Evolutionary conservation across 257 asterid species (phyloP).

Genomic region (Solanum sejunctum): DNA sequence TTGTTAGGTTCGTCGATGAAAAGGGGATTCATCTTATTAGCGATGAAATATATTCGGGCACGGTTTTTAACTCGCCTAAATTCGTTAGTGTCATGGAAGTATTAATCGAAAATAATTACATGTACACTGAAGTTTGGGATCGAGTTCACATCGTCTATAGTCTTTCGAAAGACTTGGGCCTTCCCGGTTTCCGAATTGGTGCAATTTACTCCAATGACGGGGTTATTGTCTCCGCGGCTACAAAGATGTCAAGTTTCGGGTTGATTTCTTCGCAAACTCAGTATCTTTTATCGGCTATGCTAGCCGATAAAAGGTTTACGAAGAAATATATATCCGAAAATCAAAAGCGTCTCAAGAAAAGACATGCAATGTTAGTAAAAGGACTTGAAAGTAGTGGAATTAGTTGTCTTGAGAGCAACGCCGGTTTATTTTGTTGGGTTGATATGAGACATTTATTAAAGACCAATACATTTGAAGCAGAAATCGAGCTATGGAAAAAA

Average conservation of each 20-base stretch:
- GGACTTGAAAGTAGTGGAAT: not conserved
- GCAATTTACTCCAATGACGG: not conserved
- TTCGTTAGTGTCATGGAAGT: slow-evolving; percentile 1
- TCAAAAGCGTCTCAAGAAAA: not conserved
- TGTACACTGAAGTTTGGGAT: not conserved
- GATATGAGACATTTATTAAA: not conserved
- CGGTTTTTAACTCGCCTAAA: not conserved
- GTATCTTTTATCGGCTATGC: not conserved
- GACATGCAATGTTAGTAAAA: not conserved
- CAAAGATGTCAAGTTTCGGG: not conserved
- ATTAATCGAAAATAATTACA: not conserved
- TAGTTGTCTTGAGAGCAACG: slow-evolving; percentile 1
- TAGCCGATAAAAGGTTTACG: not conserved
- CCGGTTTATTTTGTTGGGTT: not conserved
- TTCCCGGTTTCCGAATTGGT: not conserved
- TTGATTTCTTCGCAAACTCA: not conserved
- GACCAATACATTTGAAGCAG: not conserved
- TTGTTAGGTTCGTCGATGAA: not conserved
- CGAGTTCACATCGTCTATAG: slow-evolving; percentile 5
- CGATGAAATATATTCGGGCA: slow-evolving; percentile 1
- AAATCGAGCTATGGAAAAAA: not conserved
- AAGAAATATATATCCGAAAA: not conserved
- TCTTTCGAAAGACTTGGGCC: not conserved
- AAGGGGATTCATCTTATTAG: not conserved
- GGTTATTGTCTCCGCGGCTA: not conserved